A percentile compares a stretch with the other conserved stretches of the same genome.
Evolutionary conservation across 2,329 filamentous ascomycete species (phyloP).

Genomic region (Shiraia sp.): DNA sequence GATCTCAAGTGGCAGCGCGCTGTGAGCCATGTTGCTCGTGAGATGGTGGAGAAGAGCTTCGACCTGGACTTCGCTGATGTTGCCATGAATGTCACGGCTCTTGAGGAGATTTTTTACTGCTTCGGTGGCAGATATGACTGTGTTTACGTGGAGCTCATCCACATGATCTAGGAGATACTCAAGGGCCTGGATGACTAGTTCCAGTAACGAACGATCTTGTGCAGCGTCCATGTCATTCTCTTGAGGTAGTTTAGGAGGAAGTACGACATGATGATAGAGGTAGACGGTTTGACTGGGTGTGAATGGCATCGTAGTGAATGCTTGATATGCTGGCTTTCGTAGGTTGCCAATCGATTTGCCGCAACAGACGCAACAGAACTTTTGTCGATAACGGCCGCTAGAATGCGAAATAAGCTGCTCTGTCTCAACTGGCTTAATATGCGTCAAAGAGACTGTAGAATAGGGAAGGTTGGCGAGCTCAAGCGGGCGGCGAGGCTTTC

Average conservation of each 20-base stretch:
- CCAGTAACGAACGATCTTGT: constrained; percentile 19
- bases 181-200: constrained; percentile 13
- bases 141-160: constrained; percentile 1
- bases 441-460: too few species aligned
- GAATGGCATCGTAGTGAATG: too few species aligned
- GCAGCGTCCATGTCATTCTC: constrained; percentile 23
- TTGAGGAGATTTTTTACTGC: constrained; percentile 17
- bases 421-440: too few species aligned
- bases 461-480: too few species aligned
- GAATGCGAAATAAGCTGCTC: too few species aligned
- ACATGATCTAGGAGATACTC: constrained; percentile 7
- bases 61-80: background rate
- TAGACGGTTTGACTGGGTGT: constrained; percentile 2
- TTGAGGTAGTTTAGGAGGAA: constrained; percentile 55
- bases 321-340: too few species aligned
- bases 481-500: too few species aligned
- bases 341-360: too few species aligned
- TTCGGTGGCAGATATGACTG: constrained; percentile 9
- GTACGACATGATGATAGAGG: constrained; percentile 49
- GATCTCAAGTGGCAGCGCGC: constrained; percentile 45
- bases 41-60: background rate
- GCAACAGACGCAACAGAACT: too few species aligned
- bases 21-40: background rate
- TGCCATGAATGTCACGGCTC: constrained; percentile 6
- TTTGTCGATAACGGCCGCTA: too few species aligned